Base-by-base conservation (phyloP, 2,329 filamentous ascomycete genomes). In the Aschersonia sp. region DNA sequence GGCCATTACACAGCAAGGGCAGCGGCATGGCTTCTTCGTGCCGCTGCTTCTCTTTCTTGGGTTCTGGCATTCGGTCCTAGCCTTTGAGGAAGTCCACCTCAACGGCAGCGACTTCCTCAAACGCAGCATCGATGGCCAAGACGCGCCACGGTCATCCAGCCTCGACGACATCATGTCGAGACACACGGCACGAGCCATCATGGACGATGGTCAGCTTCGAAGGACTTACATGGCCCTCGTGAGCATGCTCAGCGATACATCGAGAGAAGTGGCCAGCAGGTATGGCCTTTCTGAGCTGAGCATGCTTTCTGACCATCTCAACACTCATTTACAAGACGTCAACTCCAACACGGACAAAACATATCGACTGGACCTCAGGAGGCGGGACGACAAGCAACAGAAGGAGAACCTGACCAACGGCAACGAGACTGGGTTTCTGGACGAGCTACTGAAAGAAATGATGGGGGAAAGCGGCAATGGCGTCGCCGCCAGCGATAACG, bases 191-290 rank as follows among this genome's bases (percentile, higher is more conserved):
- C 9, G 38, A 9, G 43, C 47, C 3, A 45, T 48, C 30, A 2
- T 42, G 29, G 43, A 12, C 4, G 47, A 48, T 12, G 31, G 6
- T 30, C 52, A 52, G 20, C 42, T 53, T 10, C 51, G 52, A 12
- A 46, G 45, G 10, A 49, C 51, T 4, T 54, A 54, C 45, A 40
- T 51, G 48, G 49, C 51, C 10, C 45, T 54, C 12, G 40, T 54
- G 7, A 49, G 51, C 48, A 48, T 52, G 51, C 48, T 48, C 32
- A 51, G 48, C 32, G 49, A 52, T 41, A 51, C 49, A 4, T 50
- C 52, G n/a, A 44, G 52, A 31, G 40, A 47, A 30, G 48, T 50
- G 1, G 51, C 52, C 4, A 42, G 41, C 1, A 43, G 38, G 29
- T 52, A 50, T 31, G 51, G 50, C 5, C 45, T 50, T 5, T 40